Evolutionary conservation across 2,329 filamentous ascomycete genomes (phyloP).

Genomic region (Dactylellina cionopaga): DNA sequence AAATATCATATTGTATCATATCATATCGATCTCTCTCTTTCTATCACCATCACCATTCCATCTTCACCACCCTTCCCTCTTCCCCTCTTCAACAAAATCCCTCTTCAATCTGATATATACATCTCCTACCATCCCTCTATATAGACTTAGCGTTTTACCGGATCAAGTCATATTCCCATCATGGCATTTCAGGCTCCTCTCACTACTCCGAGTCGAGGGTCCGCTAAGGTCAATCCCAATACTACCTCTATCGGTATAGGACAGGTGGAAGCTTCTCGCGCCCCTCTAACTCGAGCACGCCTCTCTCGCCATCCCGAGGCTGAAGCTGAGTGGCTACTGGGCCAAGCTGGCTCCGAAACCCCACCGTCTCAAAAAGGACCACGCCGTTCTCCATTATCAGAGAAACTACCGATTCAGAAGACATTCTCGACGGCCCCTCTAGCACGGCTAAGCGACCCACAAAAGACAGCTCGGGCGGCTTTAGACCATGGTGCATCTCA

Average conservation of each 20-base stretch:
- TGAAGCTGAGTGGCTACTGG: neutral
- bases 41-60: too few relatives aligned
- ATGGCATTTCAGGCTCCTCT: neutral
- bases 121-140: too few relatives aligned
- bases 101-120: too few relatives aligned
- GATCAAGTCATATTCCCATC: too few relatives aligned
- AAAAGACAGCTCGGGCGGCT: constrained; percentile 22
- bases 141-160: too few relatives aligned
- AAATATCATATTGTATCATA: too few relatives aligned
- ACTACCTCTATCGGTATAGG: neutral
- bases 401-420: neutral
- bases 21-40: too few relatives aligned
- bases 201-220: constrained; percentile 3
- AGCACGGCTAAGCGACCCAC: neutral
- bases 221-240: neutral
- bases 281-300: neutral
- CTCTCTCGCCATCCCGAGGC: constrained; percentile 7
- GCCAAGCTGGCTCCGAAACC: neutral
- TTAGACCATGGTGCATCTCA: constrained; percentile 6
- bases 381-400: neutral
- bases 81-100: too few relatives aligned
- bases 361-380: neutral
- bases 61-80: too few relatives aligned
- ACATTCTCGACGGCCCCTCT: neutral
- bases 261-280: neutral